Evolutionary conservation across 148 eudicot genomes (phyloP), one percentile per base, ranked within the genome.

Genomic region (Camellia japonica): DNA sequence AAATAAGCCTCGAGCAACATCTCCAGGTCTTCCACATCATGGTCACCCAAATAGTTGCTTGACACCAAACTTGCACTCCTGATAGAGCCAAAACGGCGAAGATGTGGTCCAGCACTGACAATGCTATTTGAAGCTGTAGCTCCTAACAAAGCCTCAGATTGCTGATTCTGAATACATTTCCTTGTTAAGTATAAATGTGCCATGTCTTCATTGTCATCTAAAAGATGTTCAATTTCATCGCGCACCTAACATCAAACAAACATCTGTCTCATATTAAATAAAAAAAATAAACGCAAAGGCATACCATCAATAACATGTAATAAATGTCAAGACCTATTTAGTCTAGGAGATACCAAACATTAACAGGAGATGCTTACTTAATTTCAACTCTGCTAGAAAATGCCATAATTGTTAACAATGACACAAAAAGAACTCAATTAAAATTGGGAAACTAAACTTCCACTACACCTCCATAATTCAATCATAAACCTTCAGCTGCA

Each of bases 161-260:
- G 99, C 80, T 94, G 99, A 83, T 80, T 84, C 64, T 92, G 99
- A 68, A 90, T 86, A 91, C 89, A 81, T 83, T 91, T 96, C 84
- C 99, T 90, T n/a, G 99, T 88, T 47, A 95, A 88, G 83, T 95
- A 95, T 46, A 95, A 80, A 43, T 95, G 94, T 68, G 90, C 97
- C 99, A 95, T 95, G 85, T 95, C 99, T 83, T 95, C 97, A 67
- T 93, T 89, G 78, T 95, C 98, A 85, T 95, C 98, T 85, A 95
- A 86, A 60, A 95, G 97, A 85, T 95, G 98, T 86, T 95, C 98
- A 79, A 95, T 90, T 90, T 95, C 98, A 92, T 95, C 98, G 80
- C 97, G 86, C 66, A 93, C 97, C 98, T 95, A 82, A 19, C 76
- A 90, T 67, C 58, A 80, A 38, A 78, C 1, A 71, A 41, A 78